These are phyloP conservation scores for Discostella stelligera DNA, from an alignment of 352 stramenopile species.

Conservation along the genomic window DNA sequence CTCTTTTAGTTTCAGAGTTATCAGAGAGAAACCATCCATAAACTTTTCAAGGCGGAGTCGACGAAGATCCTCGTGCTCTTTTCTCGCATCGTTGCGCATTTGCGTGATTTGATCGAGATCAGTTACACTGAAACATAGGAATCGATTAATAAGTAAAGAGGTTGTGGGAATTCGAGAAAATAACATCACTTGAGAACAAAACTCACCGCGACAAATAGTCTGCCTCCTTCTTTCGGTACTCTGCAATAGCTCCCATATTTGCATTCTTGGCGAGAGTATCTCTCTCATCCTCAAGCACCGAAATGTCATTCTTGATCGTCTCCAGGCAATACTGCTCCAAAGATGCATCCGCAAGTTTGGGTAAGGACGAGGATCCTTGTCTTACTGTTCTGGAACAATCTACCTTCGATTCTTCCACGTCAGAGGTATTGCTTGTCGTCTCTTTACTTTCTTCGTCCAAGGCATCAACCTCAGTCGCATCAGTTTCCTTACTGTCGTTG, in stretches of 20 bases:
- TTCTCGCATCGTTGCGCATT: conserved; percentile 88
- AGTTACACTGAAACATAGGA: conserved; percentile 75
- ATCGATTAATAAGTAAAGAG: conserved; percentile 1
- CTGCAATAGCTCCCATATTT: conserved; percentile 83
- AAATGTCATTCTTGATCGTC: conserved; percentile 92
- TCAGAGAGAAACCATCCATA: conserved; percentile 97
- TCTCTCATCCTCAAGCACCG: conserved; percentile 89
- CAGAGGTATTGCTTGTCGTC: conserved; percentile 22
- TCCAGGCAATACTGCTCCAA: conserved; percentile 89
- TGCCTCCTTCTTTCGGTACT: conserved; percentile 89
- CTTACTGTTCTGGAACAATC: conserved; percentile 19
- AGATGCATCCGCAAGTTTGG: conserved; percentile 82
- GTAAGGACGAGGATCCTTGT: conserved; percentile 63
- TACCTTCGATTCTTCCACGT: conserved; percentile 41
- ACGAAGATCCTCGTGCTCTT: conserved; percentile 94
- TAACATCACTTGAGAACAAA: not conserved
- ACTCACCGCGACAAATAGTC: conserved; percentile 88
- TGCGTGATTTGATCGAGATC: conserved; percentile 94
- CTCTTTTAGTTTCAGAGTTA: conserved; percentile 99
- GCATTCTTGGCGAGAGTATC: conserved; percentile 92
- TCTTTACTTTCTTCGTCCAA: conserved; percentile 47
- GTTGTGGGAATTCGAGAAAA: not conserved
- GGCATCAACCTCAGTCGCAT: conserved; percentile 51
- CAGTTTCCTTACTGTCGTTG: conserved; percentile 39
- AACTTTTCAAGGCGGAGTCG: conserved; percentile 97